phyloP scores from a whole-genome alignment of 257 asterid species.

The Nicotiana obtusifolia region DNA sequence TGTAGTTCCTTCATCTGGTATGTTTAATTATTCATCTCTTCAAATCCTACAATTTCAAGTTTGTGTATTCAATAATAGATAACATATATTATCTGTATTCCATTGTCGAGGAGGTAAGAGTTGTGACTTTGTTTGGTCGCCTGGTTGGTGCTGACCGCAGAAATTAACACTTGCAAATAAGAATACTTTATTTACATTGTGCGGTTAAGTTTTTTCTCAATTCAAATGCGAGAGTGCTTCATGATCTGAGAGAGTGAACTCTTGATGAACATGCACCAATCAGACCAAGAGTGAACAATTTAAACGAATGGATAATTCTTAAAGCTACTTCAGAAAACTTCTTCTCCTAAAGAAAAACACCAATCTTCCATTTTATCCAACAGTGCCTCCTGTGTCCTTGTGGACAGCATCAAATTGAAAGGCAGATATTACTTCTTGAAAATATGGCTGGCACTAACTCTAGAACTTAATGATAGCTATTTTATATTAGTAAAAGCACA shows the following conservation, averaged over 20 bases:
- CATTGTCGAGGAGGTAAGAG: not conserved
- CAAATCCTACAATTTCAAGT: not conserved
- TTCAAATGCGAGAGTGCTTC: not conserved
- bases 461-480: not conserved
- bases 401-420: not conserved
- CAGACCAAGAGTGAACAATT: not conserved
- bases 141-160: not conserved
- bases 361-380: not conserved
- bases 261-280: constrained; percentile 1
- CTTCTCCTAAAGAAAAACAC: not conserved
- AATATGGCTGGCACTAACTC: not conserved
- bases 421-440: not conserved
- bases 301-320: not conserved
- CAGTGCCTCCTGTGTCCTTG: not conserved
- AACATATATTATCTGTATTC: not conserved
- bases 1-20: not conserved
- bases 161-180: not conserved
- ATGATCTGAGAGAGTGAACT: not conserved
- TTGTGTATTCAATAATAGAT: not conserved
- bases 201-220: not conserved
- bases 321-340: not conserved
- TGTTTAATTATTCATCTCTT: not conserved
- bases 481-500: not conserved
- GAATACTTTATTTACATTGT: not conserved
- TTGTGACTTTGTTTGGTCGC: not conserved